Evolutionary conservation across 345 rosid species (phyloP).

Genomic region (Syzygium oleosum): DNA sequence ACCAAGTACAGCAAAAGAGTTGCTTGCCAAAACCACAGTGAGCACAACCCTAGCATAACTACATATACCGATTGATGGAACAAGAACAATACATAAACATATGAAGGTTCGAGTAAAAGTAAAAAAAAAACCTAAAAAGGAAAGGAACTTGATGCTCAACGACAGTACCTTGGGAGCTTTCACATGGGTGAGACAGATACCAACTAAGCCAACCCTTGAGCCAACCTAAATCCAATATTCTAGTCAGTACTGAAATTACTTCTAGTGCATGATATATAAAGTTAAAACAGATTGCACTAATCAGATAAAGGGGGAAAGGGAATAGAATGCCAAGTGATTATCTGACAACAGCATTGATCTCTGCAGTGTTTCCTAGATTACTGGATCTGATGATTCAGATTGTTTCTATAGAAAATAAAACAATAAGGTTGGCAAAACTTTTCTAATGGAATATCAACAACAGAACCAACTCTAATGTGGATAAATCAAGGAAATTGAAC

Average conservation of each 20-base stretch:
- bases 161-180: slow-evolving; percentile 22
- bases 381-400: neutral
- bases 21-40: neutral
- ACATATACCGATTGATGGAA: neutral
- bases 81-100: neutral
- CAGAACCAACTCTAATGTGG: neutral
- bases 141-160: neutral
- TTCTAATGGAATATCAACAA: neutral
- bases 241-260: neutral
- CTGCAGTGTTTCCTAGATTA: neutral
- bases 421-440: neutral
- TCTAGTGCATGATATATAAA: neutral
- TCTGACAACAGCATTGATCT: too few relatives aligned
- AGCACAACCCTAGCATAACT: neutral
- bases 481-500: neutral
- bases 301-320: neutral
- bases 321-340: neutral
- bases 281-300: neutral
- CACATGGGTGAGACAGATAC: slow-evolving; percentile 69
- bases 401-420: neutral
- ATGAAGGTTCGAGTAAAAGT: neutral
- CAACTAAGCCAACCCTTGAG: slow-evolving; percentile 82
- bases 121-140: neutral
- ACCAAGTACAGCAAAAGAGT: too few relatives aligned
- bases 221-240: slow-evolving; percentile 44